phyloP scores from a whole-genome alignment of 352 stramenopile species.

The Thalassiosira hispida region DNA sequence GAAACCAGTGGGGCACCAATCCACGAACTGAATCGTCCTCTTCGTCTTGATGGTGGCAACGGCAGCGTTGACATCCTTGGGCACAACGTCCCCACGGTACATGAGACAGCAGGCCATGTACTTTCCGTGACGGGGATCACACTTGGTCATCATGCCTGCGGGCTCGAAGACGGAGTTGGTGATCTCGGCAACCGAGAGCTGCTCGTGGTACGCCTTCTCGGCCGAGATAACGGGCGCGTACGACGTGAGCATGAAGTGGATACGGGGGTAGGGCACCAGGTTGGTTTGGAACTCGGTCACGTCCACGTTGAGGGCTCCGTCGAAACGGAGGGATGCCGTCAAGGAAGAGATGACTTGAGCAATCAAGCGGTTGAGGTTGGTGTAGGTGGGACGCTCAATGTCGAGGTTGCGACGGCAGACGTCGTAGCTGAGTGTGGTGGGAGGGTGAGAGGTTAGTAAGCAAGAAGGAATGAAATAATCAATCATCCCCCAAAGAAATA shows the following conservation, averaged over 20 bases:
- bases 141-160: constrained; percentile 99
- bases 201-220: constrained; percentile 97
- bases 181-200: constrained; percentile 97
- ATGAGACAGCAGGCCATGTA: constrained; percentile 99
- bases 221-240: constrained; percentile 98
- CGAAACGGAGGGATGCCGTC: constrained; percentile 98
- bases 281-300: constrained; percentile 99
- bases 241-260: constrained; percentile 99
- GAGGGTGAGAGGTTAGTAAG: constrained; percentile 2
- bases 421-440: constrained; percentile 86
- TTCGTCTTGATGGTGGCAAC: constrained; percentile 99
- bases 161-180: constrained; percentile 98
- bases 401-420: constrained; percentile 95
- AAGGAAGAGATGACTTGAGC: constrained; percentile 96
- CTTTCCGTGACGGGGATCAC: constrained; percentile 97
- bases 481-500: neutral
- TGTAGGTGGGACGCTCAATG: constrained; percentile 98
- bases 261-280: constrained; percentile 98
- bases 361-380: constrained; percentile 98
- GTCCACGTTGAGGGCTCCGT: constrained; percentile 98
- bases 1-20: constrained; percentile 99
- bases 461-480: neutral
- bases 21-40: constrained; percentile 99
- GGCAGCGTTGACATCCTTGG: constrained; percentile 95
- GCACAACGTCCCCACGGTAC: constrained; percentile 96